Evolutionary conservation across 805 yeast genomes (phyloP).

Genomic region (Hanseniaspora jakobsenii): DNA sequence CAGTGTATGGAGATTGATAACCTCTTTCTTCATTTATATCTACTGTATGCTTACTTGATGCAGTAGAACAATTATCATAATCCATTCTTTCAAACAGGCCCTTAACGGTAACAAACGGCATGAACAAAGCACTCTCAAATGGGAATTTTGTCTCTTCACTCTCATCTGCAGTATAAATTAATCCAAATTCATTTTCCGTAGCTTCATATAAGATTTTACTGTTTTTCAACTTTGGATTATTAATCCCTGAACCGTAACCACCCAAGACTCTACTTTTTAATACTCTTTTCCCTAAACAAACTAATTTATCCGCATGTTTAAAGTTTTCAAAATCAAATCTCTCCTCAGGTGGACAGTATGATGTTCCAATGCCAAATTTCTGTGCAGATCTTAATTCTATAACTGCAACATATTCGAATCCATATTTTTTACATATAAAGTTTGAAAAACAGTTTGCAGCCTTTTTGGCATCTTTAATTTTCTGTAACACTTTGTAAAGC

Average conservation of each 20-base stretch:
- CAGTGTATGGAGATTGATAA: too few relatives aligned
- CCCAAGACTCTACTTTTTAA: conserved; percentile 39
- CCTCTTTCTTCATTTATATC: too few relatives aligned
- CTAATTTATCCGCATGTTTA: conserved; percentile 30
- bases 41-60: too few relatives aligned
- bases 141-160: not conserved
- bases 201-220: conserved; percentile 2
- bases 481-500: conserved; percentile 30
- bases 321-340: conserved; percentile 37
- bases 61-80: too few relatives aligned
- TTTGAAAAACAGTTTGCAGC: conserved; percentile 36
- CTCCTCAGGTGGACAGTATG: conserved; percentile 36
- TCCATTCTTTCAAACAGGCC: too few relatives aligned
- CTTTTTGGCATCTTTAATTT: conserved; percentile 32
- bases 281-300: conserved; percentile 31
- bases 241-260: conserved; percentile 25
- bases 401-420: conserved; percentile 37
- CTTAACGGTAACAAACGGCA: conserved; percentile 7
- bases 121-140: not conserved
- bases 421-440: conserved; percentile 27
- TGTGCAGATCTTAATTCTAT: conserved; percentile 42
- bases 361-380: conserved; percentile 31
- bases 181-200: conserved; percentile 1
- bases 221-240: not conserved
- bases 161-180: not conserved